Evolutionary conservation across 306 rosid genomes (phyloP), one percentile per base, ranked within the genome.

Genomic region (Sphenostylis stenocarpa): DNA sequence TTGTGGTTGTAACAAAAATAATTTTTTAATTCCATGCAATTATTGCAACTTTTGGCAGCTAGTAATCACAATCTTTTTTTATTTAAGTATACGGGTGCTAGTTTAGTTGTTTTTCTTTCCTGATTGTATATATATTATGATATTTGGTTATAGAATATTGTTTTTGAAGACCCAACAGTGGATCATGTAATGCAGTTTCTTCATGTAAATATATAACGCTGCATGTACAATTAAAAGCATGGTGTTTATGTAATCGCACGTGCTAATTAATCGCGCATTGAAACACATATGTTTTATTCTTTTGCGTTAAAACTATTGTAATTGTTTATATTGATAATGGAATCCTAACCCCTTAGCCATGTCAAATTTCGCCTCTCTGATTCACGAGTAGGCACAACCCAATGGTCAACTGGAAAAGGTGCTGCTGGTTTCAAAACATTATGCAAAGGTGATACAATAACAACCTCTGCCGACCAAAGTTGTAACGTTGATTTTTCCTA

Each of bases 401-500:
- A 39, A 66, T 13, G 24, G 17, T 66, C 57, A 7, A 7, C 23
- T 13, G 66, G 67, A 33, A 43, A 28, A 58, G 63, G 52, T 23
- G 43, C 21, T 23, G 43, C 21, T 16, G 51, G 15, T n/a, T 53
- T 73, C n/a, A 29, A 13, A 61, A 61, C 23, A 52, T n/a, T 21
- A 78, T 38, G 72, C 17, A 6, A 70, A 79, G 72, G 72, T 79
- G 83, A 70, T 79, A 49, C 71, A 61, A 7, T 79, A 79, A 70
- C 77, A 26, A 70, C 72, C 70, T 47, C 65, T 61, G 83, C 82
- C 82, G 55, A 58, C 55, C 66, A 17, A 17, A 56, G 3, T 29
- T 39, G 67, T 13, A 17, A 41, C 17, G 17, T 49, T 17, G 56
- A 49, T 20, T 52, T 36, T 39, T 41, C 20, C 8, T 19, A 64